Base-by-base conservation (phyloP, 352 stramenopile genomes). In the Phytophthora colocasiae region DNA sequence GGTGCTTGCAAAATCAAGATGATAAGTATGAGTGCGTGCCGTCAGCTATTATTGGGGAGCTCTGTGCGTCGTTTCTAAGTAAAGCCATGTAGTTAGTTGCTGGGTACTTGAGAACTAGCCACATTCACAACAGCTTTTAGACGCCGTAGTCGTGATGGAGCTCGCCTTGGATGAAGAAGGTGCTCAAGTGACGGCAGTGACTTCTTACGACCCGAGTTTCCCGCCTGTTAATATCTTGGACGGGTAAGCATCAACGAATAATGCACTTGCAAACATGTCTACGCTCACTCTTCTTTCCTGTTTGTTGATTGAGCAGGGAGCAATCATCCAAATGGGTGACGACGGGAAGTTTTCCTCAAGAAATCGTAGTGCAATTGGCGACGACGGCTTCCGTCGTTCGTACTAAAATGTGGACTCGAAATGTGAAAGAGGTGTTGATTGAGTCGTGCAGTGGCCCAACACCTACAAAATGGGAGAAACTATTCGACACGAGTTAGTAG, bases 111-210 rank as follows among this genome's bases (percentile, higher is more conserved):
- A 58, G 39, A 22, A 43, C 8, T 55, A 32, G 9, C 19, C 9
- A 63, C 36, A 57, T 47, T 64, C 17, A 43, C 19, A 48, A 66
- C 27, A 50, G 22, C n/a, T 15, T 58, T 31, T 29, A 39, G 49
- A 71, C 24, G 48, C 54, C 1, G 40, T 47, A 17, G 46, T 39
- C 43, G 52, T 43, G 29, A 95, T 94, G 87, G 86, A 96, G 57
- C 65, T 96, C 56, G 87, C 84, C 22, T 71, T 93, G 34, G 87
- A 96, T 19, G 85, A 92, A 69, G 85, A 93, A 68, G 87, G 85
- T 22, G 84, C 87, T 32, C 83, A 94, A 67, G 82, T 96, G 74
- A 91, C 83, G 11, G 81, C 82, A 0, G 84, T 89, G 60, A 92
- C 85, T 31, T 94, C 85, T 8, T 94, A 90, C 49, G 84, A 94